Percentiles rank a stretch among this genome's conserved stretches.
Evolutionary conservation across 176 grass and related monocot genomes (phyloP).

Genomic region (Thinopyrum elongatum): DNA sequence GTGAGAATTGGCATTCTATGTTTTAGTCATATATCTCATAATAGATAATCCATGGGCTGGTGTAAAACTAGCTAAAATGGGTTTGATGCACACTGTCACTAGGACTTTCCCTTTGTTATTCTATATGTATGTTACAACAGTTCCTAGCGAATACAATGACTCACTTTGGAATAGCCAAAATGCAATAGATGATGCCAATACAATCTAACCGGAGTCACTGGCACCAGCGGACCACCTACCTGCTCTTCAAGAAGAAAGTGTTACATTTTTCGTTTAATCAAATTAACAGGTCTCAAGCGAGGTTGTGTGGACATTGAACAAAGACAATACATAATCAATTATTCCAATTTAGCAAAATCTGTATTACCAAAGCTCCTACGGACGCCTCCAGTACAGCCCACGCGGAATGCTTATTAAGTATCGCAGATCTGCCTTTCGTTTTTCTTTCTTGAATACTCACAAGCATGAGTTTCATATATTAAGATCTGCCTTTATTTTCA

Average conservation of each 20-base stretch:
- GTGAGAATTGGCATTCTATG: background rate
- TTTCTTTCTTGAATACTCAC: background rate
- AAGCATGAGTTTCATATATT: background rate
- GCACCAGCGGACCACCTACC: background rate
- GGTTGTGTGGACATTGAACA: slow-evolving; percentile 11
- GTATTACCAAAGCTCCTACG: background rate
- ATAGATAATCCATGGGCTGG: background rate
- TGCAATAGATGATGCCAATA: slow-evolving; percentile 13
- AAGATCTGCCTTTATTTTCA: background rate
- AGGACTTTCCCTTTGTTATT: background rate
- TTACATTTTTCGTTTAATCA: background rate
- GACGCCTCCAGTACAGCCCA: slow-evolving; percentile 3
- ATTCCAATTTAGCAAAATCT: background rate
- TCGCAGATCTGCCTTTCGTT: background rate
- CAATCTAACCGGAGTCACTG: background rate
- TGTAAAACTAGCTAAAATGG: slow-evolving; percentile 13
- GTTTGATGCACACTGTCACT: background rate
- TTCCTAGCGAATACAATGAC: background rate
- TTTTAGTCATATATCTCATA: background rate
- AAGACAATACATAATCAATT: background rate
- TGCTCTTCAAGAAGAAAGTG: slow-evolving; percentile 11
- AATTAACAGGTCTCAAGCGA: background rate
- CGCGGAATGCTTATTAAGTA: background rate
- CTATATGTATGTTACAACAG: background rate
- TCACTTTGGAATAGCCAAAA: slow-evolving; percentile 6